Conservation (phyloP, 2,329 filamentous ascomycete species). For the Ceratocystiopsis sp. region DNA sequence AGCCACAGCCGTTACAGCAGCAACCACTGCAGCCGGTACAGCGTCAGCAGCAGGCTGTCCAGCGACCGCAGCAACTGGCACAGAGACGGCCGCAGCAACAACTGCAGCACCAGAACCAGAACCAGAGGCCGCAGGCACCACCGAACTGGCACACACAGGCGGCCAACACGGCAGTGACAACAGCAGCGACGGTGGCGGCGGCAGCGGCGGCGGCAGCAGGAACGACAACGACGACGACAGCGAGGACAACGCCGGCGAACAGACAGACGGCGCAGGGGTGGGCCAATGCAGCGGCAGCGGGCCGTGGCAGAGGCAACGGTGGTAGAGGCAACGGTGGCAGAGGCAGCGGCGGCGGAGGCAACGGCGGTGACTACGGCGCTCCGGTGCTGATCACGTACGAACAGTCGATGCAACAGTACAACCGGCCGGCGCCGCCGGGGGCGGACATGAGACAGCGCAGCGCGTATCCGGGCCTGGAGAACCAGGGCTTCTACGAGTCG, state of each 20-base stretch:
- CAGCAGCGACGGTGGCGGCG: too few species aligned
- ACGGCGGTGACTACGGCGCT: too few species aligned
- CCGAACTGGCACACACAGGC: constrained; percentile 8
- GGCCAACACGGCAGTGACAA: too few species aligned
- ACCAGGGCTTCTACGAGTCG: constrained; percentile 2
- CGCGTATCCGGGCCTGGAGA: not conserved
- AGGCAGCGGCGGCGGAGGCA: too few species aligned
- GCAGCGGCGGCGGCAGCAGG: too few species aligned
- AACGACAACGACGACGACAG: too few species aligned
- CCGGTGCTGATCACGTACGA: constrained; percentile 8
- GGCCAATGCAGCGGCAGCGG: too few species aligned
- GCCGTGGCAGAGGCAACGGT: too few species aligned
- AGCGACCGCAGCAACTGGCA: constrained; percentile 20
- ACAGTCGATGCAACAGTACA: constrained; percentile 20
- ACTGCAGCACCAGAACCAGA: constrained; percentile 11
- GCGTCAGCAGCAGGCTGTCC: constrained; percentile 17
- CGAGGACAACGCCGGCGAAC: too few species aligned
- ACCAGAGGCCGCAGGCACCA: constrained; percentile 12
- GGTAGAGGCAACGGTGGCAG: too few species aligned
- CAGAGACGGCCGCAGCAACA: constrained; percentile 10
- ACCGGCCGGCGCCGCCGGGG: not conserved
- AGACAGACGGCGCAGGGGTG: too few species aligned
- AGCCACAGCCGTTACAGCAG: constrained; percentile 6
- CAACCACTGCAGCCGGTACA: constrained; percentile 14
- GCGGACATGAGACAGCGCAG: not conserved